phyloP scores from a whole-genome alignment of 2,329 filamentous ascomycete species.

The Trichophyton benhamiae region DNA sequence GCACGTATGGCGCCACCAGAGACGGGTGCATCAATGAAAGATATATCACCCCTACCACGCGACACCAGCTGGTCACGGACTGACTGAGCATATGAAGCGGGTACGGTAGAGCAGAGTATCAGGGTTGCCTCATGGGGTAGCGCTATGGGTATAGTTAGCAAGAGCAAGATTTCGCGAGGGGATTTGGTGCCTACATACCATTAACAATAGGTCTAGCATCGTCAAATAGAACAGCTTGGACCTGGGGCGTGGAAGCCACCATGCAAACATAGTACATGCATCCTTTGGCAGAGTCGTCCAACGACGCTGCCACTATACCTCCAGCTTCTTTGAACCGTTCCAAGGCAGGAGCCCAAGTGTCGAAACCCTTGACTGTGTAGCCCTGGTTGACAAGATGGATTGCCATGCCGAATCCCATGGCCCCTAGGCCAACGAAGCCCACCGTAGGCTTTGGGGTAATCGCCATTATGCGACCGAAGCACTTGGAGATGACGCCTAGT shows the following conservation, averaged over 20 bases:
- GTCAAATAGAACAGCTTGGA: conserved; percentile 53
- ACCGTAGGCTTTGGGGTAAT: conserved; percentile 36
- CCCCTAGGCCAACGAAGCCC: conserved; percentile 62
- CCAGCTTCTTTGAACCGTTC: conserved; percentile 53
- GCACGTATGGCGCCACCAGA: conserved; percentile 58
- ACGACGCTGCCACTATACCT: conserved; percentile 46
- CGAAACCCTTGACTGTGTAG: conserved; percentile 57
- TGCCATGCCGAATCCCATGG: conserved; percentile 76
- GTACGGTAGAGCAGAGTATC: conserved; percentile 58
- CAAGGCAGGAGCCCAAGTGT: conserved; percentile 55
- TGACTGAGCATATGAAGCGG: conserved; percentile 51
- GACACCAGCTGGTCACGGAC: conserved; percentile 46
- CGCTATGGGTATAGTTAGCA: conserved; percentile 14
- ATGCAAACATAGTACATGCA: conserved; percentile 57
- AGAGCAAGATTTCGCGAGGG: neutral
- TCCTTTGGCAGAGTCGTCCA: conserved; percentile 48
- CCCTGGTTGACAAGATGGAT: conserved; percentile 57
- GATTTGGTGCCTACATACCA: neutral
- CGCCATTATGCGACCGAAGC: neutral
- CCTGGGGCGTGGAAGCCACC: conserved; percentile 62
- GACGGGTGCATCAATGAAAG: conserved; percentile 59
- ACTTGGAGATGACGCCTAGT: no score
- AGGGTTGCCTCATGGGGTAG: conserved; percentile 49
- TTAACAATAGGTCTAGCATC: conserved; percentile 39
- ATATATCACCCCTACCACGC: conserved; percentile 48